Evolutionary conservation across 352 stramenopile genomes (phyloP).

Genomic region (Globisporangium barbulae): DNA sequence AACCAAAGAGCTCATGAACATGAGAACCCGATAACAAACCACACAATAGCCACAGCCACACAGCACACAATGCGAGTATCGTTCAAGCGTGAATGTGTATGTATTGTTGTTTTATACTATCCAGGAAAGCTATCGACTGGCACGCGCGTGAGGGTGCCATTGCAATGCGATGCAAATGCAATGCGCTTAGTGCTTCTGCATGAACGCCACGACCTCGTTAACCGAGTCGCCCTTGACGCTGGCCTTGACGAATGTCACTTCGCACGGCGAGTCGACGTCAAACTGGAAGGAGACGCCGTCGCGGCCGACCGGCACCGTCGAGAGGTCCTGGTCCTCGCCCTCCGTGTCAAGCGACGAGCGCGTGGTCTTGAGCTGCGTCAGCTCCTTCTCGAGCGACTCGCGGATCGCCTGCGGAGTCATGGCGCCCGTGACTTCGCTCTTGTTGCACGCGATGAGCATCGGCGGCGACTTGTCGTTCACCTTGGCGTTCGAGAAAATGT

Average conservation of each 20-base stretch:
- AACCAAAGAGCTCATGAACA: neutral
- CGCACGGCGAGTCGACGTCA: constrained; percentile 75
- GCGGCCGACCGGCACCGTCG: constrained; percentile 68
- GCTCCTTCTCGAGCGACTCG: constrained; percentile 70
- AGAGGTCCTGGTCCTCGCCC: constrained; percentile 71
- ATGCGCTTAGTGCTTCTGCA: constrained; percentile 62
- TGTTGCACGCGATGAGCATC: constrained; percentile 84
- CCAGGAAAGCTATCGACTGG: neutral
- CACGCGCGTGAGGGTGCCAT: neutral
- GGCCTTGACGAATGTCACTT: constrained; percentile 67
- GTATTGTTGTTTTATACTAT: constrained; percentile 7
- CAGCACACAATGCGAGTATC: neutral
- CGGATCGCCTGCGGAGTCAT: constrained; percentile 48
- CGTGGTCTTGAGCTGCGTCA: constrained; percentile 85
- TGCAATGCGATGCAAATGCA: neutral
- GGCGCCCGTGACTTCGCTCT: constrained; percentile 55
- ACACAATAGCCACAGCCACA: neutral
- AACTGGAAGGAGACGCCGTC: constrained; percentile 76
- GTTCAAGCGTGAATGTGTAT: neutral
- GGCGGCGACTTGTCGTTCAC: constrained; percentile 68
- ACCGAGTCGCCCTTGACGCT: constrained; percentile 68
- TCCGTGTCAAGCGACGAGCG: constrained; percentile 83
- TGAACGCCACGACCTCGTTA: constrained; percentile 60
- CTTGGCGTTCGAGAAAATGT: constrained; percentile 85
- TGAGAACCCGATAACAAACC: neutral